These are phyloP conservation scores for Aureobasidium sp. DNA, from an alignment of 2,329 filamentous ascomycete species.

Conservation along the genomic window DNA sequence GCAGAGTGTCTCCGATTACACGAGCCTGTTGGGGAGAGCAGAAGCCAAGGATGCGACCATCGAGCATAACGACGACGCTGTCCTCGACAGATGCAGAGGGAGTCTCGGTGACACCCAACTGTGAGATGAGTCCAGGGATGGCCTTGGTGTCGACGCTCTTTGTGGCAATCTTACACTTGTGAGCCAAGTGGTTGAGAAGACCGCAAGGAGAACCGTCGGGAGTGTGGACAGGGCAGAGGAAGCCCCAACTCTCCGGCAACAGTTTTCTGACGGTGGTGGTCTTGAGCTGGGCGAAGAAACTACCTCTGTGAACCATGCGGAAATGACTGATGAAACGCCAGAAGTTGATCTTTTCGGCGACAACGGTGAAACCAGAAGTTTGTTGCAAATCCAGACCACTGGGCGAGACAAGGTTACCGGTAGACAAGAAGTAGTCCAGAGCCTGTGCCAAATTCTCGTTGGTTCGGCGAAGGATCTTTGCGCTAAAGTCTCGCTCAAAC, in stretches of 20 bases:
- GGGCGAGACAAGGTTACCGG: conserved; percentile 83
- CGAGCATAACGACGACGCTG: conserved; percentile 80
- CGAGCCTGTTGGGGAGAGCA: conserved; percentile 77
- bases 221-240: conserved; percentile 93
- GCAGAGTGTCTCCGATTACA: conserved; percentile 73
- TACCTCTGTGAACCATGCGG: conserved; percentile 97
- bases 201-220: conserved; percentile 94
- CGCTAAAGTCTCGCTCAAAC: conserved; percentile 71
- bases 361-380: conserved; percentile 87
- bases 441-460: conserved; percentile 83
- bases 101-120: conserved; percentile 67
- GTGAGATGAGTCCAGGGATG: conserved; percentile 63
- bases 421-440: conserved; percentile 92
- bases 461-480: conserved; percentile 67
- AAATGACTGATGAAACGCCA: conserved; percentile 98
- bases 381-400: conserved; percentile 93
- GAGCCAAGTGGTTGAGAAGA: conserved; percentile 85
- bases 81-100: conserved; percentile 74
- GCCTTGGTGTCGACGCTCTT: conserved; percentile 62
- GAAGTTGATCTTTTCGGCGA: conserved; percentile 98
- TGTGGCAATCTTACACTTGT: conserved; percentile 88
- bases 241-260: conserved; percentile 94
- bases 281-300: conserved; percentile 96
- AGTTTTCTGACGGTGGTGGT: conserved; percentile 95
- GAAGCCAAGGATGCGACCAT: conserved; percentile 84